Base-by-base conservation (phyloP, 2,329 filamentous ascomycete genomes). In the Fusarium transvaalense region DNA sequence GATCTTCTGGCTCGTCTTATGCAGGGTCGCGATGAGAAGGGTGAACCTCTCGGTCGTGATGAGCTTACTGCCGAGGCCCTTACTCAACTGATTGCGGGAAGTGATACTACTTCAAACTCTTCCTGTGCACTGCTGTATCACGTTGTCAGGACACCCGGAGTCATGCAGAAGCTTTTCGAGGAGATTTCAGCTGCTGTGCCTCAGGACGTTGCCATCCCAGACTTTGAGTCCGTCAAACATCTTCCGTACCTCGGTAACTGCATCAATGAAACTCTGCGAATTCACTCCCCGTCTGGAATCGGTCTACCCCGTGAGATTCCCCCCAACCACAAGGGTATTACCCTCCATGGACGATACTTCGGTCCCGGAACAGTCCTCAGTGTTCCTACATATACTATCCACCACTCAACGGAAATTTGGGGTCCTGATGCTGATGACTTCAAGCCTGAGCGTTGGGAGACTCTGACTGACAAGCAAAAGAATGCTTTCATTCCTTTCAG, bases 31-130 rank as follows among this genome's bases (percentile, higher is more conserved):
- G 93, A 97, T 77, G 91, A 92, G 58, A 91, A 88, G 31, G 94
- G 94, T 56, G 83, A 92, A 61, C 90, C 88, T 21, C 88, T 97
- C 0, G 90, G 92, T 17, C 87, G 92, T 27, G 86, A 91, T 70
- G 94, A 97, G 76, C 85, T 97, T 53, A 97, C 93, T 0, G 93
- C 93, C 41, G 94, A 97, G 80, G 94, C 94, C 0, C 82, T 97
- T 21, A 97, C 94, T 0, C 94, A 97, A 77, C 85, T 97, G 39
- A 97, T 94, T 72, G 91, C 92, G 2, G 92, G 91, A 46, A 89
- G 86, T 48, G 92, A 94, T 78, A 94, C 92, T 1, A 93, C 91
- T 0, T 91, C 88, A 52, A 94, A 93, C 82, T 91, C 94, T 0
- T 91, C 91, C 7, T 97, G 94, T 75, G 93, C 93, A 0, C 85